Evolutionary conservation across 257 asterid species (phyloP).

Genomic region (Gentiana dahurica): DNA sequence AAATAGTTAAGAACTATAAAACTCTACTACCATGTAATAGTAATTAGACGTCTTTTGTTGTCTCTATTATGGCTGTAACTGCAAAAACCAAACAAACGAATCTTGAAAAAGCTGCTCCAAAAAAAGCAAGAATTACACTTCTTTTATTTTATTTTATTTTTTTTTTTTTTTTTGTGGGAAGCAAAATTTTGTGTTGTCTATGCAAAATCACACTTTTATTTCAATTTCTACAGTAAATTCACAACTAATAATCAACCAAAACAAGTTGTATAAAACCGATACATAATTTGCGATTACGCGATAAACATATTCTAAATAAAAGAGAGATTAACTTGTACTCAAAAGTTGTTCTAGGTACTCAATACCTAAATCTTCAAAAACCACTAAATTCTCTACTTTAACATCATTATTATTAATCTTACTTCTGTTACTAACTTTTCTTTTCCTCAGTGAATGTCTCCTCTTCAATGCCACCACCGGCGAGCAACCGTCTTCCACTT

Average conservation of each 20-base stretch:
- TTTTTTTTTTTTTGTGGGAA: no score
- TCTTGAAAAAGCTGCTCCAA: no score
- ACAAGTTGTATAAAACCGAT: no score
- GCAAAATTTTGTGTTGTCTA: no score
- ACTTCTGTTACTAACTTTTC: constrained; percentile 11
- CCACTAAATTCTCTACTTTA: constrained; percentile 42
- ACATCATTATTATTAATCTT: constrained; percentile 16
- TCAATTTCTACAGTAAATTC: no score
- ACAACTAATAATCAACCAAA: no score
- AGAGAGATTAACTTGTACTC: constrained; percentile 14
- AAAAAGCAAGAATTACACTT: no score
- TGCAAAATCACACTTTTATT: no score
- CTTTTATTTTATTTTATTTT: no score
- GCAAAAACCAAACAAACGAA: no score
- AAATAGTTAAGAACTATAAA: neutral
- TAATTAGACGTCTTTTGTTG: no score
- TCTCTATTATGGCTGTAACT: no score
- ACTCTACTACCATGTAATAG: neutral
- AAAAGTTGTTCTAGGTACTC: constrained; percentile 71
- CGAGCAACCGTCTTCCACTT: constrained; percentile 29
- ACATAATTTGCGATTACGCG: neutral
- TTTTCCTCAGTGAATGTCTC: constrained; percentile 48
- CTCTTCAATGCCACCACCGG: constrained; percentile 72
- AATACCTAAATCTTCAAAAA: constrained; percentile 70
- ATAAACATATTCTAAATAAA: neutral